These are phyloP conservation scores for Sugiyamaella paludigena DNA, from an alignment of 1,139 yeast genomes.

Conservation along the genomic window DNA sequence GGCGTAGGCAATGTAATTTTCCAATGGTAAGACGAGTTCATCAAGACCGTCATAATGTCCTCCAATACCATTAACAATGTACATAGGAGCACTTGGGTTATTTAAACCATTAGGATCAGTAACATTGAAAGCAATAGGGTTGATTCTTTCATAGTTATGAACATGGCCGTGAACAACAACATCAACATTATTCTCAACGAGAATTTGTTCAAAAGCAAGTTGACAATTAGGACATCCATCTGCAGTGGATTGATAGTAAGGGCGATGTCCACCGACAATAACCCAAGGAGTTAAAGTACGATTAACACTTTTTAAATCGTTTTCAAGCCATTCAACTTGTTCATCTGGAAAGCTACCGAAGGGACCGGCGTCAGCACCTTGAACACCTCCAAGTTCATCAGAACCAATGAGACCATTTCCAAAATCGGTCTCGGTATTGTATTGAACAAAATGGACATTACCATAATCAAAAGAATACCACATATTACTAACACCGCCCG, in stretches of 20 bases:
- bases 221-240: slow-evolving; percentile 29
- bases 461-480: slow-evolving; percentile 38
- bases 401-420: slow-evolving; percentile 27
- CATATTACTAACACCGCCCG: slow-evolving; percentile 29
- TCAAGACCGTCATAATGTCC: slow-evolving; percentile 35
- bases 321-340: slow-evolving; percentile 40
- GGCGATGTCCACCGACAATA: slow-evolving; percentile 40
- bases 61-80: slow-evolving; percentile 32
- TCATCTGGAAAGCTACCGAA: slow-evolving; percentile 25
- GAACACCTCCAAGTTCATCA: slow-evolving; percentile 30
- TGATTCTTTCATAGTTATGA: slow-evolving; percentile 32
- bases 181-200: slow-evolving; percentile 33
- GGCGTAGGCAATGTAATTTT: slow-evolving; percentile 13
- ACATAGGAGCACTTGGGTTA: slow-evolving; percentile 33
- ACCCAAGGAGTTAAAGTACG: slow-evolving; percentile 36
- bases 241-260: slow-evolving; percentile 34
- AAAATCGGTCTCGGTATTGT: slow-evolving; percentile 35
- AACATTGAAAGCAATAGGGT: slow-evolving; percentile 25
- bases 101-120: slow-evolving; percentile 31
- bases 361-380: slow-evolving; percentile 29
- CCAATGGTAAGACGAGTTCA: slow-evolving; percentile 11
- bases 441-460: slow-evolving; percentile 33
- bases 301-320: slow-evolving; percentile 42
- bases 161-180: slow-evolving; percentile 33
- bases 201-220: slow-evolving; percentile 23